A percentile compares a stretch with the other conserved stretches of the same genome.
Conservation (phyloP, 345 rosid genomes). For the Hibiscus trionum region DNA sequence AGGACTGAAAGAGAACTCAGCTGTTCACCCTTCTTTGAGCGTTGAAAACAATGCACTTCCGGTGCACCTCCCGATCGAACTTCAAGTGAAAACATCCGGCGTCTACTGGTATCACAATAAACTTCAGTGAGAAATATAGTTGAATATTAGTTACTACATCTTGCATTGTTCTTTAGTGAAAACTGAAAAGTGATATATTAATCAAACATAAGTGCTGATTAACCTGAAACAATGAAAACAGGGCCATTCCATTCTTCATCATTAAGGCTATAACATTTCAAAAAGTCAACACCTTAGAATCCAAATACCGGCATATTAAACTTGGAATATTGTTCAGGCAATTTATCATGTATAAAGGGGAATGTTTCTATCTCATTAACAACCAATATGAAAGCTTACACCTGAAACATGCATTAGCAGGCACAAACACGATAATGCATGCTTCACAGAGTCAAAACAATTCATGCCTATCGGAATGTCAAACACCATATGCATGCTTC, state of each 20-base stretch:
- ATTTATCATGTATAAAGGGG: too few species aligned
- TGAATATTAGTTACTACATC: background rate
- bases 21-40: background rate
- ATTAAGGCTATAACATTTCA: too few species aligned
- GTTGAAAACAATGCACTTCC: too few species aligned
- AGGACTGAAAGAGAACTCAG: background rate
- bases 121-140: background rate
- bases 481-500: background rate
- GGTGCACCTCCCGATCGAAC: background rate
- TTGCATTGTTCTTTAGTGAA: background rate
- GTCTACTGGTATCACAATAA: background rate
- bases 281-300: background rate
- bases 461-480: background rate
- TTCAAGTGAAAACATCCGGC: too few species aligned
- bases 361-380: too few species aligned
- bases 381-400: background rate
- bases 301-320: background rate
- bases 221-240: background rate
- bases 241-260: slow-evolving; percentile 10
- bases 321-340: background rate
- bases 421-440: too few species aligned
- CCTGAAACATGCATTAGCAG: background rate
- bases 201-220: background rate
- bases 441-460: background rate
- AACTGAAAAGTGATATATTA: background rate